Percentiles rank a stretch among this genome's conserved stretches.
These are phyloP conservation scores for Cichorium intybus DNA, from an alignment of 140 eudicot species.

Conservation along the genomic window DNA sequence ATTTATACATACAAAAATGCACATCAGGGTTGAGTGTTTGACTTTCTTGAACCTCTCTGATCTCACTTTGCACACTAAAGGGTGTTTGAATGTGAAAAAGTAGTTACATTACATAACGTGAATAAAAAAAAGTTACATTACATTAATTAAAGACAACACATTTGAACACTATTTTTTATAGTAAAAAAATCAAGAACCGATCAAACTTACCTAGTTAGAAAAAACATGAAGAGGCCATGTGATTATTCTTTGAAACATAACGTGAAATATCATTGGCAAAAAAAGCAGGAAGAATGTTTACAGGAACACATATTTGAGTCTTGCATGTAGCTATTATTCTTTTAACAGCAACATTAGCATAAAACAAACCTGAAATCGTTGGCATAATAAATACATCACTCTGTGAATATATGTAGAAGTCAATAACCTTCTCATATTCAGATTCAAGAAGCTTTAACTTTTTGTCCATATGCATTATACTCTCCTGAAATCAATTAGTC, in stretches of 20 bases:
- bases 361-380: constrained; percentile 91
- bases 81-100: not conserved
- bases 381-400: constrained; percentile 91
- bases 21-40: no score
- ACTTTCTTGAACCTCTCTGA: no score
- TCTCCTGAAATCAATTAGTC: constrained; percentile 58
- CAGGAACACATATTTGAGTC: constrained; percentile 90
- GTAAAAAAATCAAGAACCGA: not conserved
- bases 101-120: constrained; percentile 16
- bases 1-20: no score
- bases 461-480: constrained; percentile 79
- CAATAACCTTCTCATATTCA: constrained; percentile 76
- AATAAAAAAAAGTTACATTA: no score
- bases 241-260: constrained; percentile 78
- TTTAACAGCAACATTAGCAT: constrained; percentile 94
- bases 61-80: constrained; percentile 8
- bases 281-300: constrained; percentile 34
- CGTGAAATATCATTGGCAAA: constrained; percentile 53
- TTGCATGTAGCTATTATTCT: constrained; percentile 79
- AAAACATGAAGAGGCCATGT: constrained; percentile 82
- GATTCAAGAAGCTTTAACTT: constrained; percentile 57
- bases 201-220: constrained; percentile 33
- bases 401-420: constrained; percentile 68
- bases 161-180: constrained; percentile 9
- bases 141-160: constrained; percentile 8